Evolutionary conservation across 2,329 filamentous ascomycete genomes (phyloP).

Genomic region (Colletotrichum truncatum): DNA sequence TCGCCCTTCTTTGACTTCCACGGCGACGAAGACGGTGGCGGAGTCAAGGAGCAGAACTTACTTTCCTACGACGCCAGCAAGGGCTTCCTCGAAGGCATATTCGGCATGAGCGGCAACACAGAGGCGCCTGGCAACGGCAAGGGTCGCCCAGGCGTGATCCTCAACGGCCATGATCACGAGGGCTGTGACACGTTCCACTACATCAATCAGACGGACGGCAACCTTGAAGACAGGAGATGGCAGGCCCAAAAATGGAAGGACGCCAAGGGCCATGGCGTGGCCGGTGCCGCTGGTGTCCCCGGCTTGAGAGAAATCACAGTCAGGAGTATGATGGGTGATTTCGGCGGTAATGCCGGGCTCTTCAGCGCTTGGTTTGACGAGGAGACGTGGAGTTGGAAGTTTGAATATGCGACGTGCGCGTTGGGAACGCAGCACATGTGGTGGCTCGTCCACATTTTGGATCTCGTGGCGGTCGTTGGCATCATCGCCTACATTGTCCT

Average conservation of each 20-base stretch:
- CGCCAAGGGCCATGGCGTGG: slow-evolving; percentile 50
- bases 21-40: slow-evolving; percentile 66
- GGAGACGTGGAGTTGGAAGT: slow-evolving; percentile 77
- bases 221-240: slow-evolving; percentile 55
- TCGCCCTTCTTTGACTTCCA: slow-evolving; percentile 85
- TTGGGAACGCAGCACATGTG: slow-evolving; percentile 90
- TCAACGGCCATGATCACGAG: slow-evolving; percentile 95
- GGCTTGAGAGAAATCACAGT: slow-evolving; percentile 91
- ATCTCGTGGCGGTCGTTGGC: slow-evolving; percentile 57
- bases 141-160: slow-evolving; percentile 79
- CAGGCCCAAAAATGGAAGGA: slow-evolving; percentile 58
- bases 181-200: slow-evolving; percentile 93
- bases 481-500: slow-evolving; percentile 38
- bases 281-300: slow-evolving; percentile 55
- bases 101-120: slow-evolving; percentile 75
- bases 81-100: slow-evolving; percentile 85
- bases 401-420: slow-evolving; percentile 81
- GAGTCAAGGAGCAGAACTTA: slow-evolving; percentile 91
- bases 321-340: slow-evolving; percentile 98
- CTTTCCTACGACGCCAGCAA: slow-evolving; percentile 77
- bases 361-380: slow-evolving; percentile 90
- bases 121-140: slow-evolving; percentile 67
- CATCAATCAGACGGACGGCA: slow-evolving; percentile 68
- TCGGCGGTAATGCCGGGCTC: slow-evolving; percentile 89
- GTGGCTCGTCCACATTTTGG: slow-evolving; percentile 88